Percentiles rank a stretch among this genome's conserved stretches.
phyloP scores from a whole-genome alignment of 192 early-diverging fungal genomes.

The Geosiphon pyriformis region DNA sequence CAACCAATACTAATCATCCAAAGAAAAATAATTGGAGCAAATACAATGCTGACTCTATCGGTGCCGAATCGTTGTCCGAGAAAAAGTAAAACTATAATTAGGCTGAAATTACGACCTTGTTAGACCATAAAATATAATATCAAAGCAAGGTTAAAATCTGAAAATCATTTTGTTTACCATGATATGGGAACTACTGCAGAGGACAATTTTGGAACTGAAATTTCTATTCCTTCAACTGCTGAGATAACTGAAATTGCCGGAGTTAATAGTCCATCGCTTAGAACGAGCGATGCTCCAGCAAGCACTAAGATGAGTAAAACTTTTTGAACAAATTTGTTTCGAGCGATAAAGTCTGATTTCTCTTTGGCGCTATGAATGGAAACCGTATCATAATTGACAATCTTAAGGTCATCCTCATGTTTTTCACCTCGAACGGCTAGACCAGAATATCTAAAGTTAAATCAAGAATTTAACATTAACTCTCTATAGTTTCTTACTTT shows the following conservation, averaged over 20 bases:
- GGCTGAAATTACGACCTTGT: not conserved
- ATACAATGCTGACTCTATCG: slow-evolving; percentile 28
- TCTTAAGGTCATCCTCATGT: not conserved
- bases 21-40: slow-evolving; percentile 40
- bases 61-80: slow-evolving; percentile 46
- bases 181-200: not conserved
- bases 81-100: slow-evolving; percentile 42
- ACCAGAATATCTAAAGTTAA: slow-evolving; percentile 9
- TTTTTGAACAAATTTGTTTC: slow-evolving; percentile 1
- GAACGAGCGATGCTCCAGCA: not conserved
- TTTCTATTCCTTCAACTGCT: slow-evolving; percentile 9
- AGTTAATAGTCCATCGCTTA: slow-evolving; percentile 17
- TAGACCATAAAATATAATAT: no score
- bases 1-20: slow-evolving; percentile 43
- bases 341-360: not conserved
- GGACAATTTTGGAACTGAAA: not conserved
- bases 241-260: slow-evolving; percentile 17
- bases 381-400: not conserved
- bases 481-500: no score
- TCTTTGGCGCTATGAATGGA: slow-evolving; percentile 1
- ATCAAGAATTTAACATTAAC: no score
- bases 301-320: not conserved
- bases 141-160: no score
- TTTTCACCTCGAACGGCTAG: not conserved
- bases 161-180: slow-evolving; percentile 1